Percentiles rank a stretch among this genome's conserved stretches.
These are phyloP conservation scores for Arachnomyces sp. DNA, from an alignment of 2,329 filamentous ascomycete genomes.

Conservation along the genomic window DNA sequence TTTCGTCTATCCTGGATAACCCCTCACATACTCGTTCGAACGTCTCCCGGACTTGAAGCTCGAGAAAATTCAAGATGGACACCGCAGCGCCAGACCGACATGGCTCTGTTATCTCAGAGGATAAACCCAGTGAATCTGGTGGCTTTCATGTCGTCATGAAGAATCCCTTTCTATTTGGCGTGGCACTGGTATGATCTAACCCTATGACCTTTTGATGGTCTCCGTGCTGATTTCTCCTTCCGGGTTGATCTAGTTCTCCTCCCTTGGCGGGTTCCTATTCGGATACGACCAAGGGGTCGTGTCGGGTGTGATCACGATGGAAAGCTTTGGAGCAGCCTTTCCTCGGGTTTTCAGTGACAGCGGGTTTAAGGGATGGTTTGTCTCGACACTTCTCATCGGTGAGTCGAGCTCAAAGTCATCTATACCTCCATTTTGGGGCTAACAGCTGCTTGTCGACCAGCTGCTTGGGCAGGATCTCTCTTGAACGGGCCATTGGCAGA, in stretches of 20 bases:
- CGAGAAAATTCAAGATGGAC: too few relatives aligned
- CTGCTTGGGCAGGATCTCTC: conserved; percentile 45
- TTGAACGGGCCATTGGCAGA: conserved; percentile 44
- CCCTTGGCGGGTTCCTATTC: conserved; percentile 39
- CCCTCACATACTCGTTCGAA: too few relatives aligned
- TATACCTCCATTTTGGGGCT: neutral
- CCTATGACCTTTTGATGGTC: conserved; percentile 7
- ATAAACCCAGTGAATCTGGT: conserved; percentile 5
- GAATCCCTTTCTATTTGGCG: conserved; percentile 40
- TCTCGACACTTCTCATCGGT: conserved; percentile 43
- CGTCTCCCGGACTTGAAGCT: too few relatives aligned
- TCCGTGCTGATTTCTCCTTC: conserved; percentile 2
- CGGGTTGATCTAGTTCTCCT: conserved; percentile 26
- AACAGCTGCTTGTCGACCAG: conserved; percentile 12
- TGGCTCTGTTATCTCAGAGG: too few relatives aligned
- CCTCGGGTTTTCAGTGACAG: conserved; percentile 38
- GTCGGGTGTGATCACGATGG: conserved; percentile 36
- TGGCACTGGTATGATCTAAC: conserved; percentile 32
- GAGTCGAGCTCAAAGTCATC: conserved; percentile 6
- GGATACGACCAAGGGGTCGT: conserved; percentile 47
- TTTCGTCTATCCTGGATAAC: too few relatives aligned
- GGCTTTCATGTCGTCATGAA: conserved; percentile 24
- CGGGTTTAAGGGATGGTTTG: conserved; percentile 47
- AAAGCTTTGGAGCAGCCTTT: conserved; percentile 35
- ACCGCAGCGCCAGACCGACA: too few relatives aligned